These are phyloP conservation scores for Imleria badia DNA, from an alignment of 768 basidiomycete species.

Conservation along the genomic window DNA sequence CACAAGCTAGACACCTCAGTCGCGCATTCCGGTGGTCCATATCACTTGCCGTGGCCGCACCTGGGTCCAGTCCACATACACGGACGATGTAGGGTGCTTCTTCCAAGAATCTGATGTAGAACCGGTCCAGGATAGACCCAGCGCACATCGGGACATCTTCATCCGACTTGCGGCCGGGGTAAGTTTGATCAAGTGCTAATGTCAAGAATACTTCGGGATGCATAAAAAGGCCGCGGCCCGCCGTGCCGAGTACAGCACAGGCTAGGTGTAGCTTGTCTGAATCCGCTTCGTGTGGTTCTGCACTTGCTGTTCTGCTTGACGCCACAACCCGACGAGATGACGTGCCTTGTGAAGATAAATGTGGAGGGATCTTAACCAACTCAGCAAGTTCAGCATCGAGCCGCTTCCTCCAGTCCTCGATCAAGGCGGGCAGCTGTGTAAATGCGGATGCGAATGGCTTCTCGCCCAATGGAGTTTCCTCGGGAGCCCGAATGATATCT, in stretches of 20 bases:
- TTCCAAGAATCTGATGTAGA: neutral
- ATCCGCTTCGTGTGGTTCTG: neutral
- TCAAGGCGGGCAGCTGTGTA: neutral
- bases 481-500: conserved; percentile 1
- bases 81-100: neutral
- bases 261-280: neutral
- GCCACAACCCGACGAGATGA: neutral
- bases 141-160: neutral
- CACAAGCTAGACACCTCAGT: conserved; percentile 2
- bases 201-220: neutral
- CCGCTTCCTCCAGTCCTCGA: conserved; percentile 2
- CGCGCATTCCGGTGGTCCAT: conserved; percentile 6
- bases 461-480: neutral
- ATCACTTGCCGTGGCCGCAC: neutral
- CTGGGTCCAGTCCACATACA: conserved; percentile 4
- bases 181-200: no score
- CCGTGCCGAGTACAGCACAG: neutral
- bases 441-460: conserved; percentile 2
- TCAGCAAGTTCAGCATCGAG: conserved; percentile 2
- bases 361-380: neutral
- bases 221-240: neutral
- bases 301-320: no score
- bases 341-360: neutral
- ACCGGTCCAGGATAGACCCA: neutral
- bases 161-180: neutral